Evolutionary conservation across 1,139 yeast genomes (phyloP).

Genomic region (Wickerhamomyces sp.): DNA sequence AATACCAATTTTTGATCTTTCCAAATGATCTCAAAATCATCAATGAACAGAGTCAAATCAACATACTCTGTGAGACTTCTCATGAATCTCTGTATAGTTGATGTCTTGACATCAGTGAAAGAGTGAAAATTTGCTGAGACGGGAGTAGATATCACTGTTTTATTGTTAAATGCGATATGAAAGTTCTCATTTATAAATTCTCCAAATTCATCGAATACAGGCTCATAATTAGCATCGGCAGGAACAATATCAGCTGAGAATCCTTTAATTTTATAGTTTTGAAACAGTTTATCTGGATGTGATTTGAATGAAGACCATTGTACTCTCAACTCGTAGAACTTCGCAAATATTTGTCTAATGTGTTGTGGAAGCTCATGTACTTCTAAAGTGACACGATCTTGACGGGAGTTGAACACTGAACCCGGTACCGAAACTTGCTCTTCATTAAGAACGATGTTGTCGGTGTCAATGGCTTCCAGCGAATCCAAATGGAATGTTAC

Average conservation of each 20-base stretch:
- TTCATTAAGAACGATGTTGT: slow-evolving; percentile 15
- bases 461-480: slow-evolving; percentile 18
- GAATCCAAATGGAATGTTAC: slow-evolving; percentile 16
- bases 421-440: slow-evolving; percentile 15
- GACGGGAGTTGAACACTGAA: slow-evolving; percentile 15
- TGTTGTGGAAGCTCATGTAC: slow-evolving; percentile 16
- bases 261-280: slow-evolving; percentile 17
- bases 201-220: slow-evolving; percentile 17
- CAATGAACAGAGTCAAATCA: slow-evolving; percentile 15
- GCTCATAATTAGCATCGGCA: slow-evolving; percentile 12
- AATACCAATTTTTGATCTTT: slow-evolving; percentile 9
- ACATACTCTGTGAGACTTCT: slow-evolving; percentile 8
- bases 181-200: slow-evolving; percentile 9
- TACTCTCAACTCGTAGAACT: slow-evolving; percentile 15
- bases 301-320: slow-evolving; percentile 15
- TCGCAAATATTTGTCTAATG: slow-evolving; percentile 7
- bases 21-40: slow-evolving; percentile 18
- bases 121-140: slow-evolving; percentile 20
- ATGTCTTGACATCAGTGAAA: slow-evolving; percentile 7
- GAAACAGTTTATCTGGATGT: slow-evolving; percentile 10
- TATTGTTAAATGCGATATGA: slow-evolving; percentile 10
- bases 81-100: slow-evolving; percentile 15
- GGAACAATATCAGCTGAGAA: slow-evolving; percentile 19
- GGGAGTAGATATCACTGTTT: slow-evolving; percentile 17
- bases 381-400: slow-evolving; percentile 16